Evolutionary conservation across 305 asterid species (phyloP), one percentile per base, ranked within the genome.

Genomic region (Fraxinus floribunda): DNA sequence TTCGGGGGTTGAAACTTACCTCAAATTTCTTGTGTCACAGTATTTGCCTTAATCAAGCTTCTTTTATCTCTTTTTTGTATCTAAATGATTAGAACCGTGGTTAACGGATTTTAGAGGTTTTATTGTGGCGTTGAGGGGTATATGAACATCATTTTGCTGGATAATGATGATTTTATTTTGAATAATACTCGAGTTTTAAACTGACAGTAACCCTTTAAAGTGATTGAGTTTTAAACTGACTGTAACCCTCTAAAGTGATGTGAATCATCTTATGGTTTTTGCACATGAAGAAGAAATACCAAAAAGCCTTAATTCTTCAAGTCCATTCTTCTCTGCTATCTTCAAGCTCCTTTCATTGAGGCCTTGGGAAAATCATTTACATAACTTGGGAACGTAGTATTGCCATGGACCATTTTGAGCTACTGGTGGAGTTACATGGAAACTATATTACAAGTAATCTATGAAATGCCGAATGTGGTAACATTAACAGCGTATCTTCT

Each of bases 41-140:
- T 60, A 62, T 84, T 78, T 74, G 46, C 74, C 29, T 52, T 41
- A 39, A 62, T 79, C 84, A 32, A n/a, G 39, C 26, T 38, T 86
- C 75, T 79, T 79, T 49, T 52, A 34, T 82, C 73, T 22, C 68
- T 80, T 20, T 78, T 35, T 55, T 70, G 39, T 13, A 70, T 15
- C 39, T 70, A 70, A 32, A 70, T 16, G 18, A 16, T 70, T 70
- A 70, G 20, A 70, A 70, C n/a, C 75, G 0, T 0, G 3, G 75
- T 70, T 11, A 70, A 70, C 3, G 9, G 7, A 6, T 30, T 70
- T 70, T 70, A 29, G 41, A 70, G 36, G 8, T 70, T 70, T 30
- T 70, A 70, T 70, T 30, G 18, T 70, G 38, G 10, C 7, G 22
- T 30, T 32, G 75, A 64, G 7, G 18, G 30, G 38, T 4, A 29